These are phyloP conservation scores for Drechslerella dactyloides DNA, from an alignment of 2,329 filamentous ascomycete genomes.

Conservation along the genomic window DNA sequence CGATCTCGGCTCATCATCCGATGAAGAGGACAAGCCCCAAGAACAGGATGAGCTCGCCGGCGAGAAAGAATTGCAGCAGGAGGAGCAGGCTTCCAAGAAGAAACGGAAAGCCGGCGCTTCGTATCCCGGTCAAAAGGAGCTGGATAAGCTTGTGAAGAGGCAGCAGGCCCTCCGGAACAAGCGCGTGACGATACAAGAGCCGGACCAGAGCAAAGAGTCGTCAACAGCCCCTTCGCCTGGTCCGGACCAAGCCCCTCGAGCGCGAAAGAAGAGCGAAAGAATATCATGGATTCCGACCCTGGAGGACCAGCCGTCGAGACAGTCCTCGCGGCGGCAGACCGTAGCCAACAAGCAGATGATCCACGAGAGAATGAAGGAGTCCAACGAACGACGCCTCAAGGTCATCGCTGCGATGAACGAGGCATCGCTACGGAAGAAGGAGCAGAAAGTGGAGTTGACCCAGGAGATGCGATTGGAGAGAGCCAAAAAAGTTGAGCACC, in stretches of 20 bases:
- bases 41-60: slow-evolving; percentile 73
- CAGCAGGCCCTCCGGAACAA: slow-evolving; percentile 44
- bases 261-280: slow-evolving; percentile 73
- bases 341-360: slow-evolving; percentile 49
- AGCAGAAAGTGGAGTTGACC: slow-evolving; percentile 78
- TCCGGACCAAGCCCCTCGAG: slow-evolving; percentile 51
- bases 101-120: slow-evolving; percentile 82
- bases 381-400: slow-evolving; percentile 60
- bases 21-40: slow-evolving; percentile 76
- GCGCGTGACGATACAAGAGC: slow-evolving; percentile 44
- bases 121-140: slow-evolving; percentile 60
- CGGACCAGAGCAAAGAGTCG: slow-evolving; percentile 13
- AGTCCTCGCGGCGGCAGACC: slow-evolving; percentile 65
- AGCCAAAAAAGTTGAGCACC: slow-evolving; percentile 80
- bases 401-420: slow-evolving; percentile 66
- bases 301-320: slow-evolving; percentile 56
- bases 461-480: slow-evolving; percentile 84
- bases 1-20: slow-evolving; percentile 83
- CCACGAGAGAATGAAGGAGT: slow-evolving; percentile 70
- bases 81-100: slow-evolving; percentile 67
- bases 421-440: slow-evolving; percentile 67
- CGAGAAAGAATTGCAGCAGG: slow-evolving; percentile 82
- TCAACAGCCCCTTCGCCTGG: slow-evolving; percentile 4
- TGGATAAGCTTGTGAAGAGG: slow-evolving; percentile 40
- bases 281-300: slow-evolving; percentile 69